Conservation (phyloP, 345 rosid genomes). For the Aegle marmelos region DNA sequence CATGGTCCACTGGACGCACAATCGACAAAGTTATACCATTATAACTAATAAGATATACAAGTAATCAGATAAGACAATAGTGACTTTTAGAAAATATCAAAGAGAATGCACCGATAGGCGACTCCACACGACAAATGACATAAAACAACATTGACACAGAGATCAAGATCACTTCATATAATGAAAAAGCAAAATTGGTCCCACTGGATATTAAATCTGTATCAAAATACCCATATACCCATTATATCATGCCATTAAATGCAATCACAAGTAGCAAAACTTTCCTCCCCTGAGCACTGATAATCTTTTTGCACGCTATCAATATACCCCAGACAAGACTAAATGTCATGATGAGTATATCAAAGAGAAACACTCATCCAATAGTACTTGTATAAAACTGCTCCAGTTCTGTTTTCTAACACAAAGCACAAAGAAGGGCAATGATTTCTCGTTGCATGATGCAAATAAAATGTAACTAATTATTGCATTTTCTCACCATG, state of each 20-base stretch:
- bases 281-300: not conserved
- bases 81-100: not conserved
- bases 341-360: not conserved
- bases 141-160: not conserved
- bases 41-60: not conserved
- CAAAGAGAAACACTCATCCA: not conserved
- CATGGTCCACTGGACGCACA: not conserved
- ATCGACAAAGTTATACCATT: not conserved
- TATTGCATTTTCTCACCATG: not conserved
- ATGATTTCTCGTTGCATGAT: not conserved
- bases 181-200: not conserved
- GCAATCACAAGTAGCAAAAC: not conserved
- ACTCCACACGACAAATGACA: not conserved
- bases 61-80: not conserved
- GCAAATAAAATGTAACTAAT: not conserved
- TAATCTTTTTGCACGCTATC: too few relatives aligned
- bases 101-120: not conserved
- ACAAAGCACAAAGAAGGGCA: not conserved
- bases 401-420: not conserved
- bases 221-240: not conserved
- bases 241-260: not conserved
- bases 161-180: not conserved
- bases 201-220: not conserved
- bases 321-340: not conserved
- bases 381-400: not conserved